Base-by-base conservation (phyloP, 805 yeast genomes). In the Candida maltosa region DNA sequence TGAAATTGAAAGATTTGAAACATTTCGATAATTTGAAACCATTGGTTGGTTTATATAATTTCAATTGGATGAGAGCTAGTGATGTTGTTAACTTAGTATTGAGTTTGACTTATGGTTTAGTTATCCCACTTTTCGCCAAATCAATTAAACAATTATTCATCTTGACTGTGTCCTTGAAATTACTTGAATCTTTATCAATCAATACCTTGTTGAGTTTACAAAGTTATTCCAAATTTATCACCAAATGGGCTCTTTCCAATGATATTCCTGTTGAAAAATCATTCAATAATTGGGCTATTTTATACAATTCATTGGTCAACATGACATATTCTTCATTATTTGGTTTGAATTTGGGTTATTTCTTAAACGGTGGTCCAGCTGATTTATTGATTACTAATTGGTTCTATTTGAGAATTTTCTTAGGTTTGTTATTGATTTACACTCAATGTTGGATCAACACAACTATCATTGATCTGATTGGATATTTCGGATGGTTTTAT, bases 401-500 rank as follows among this genome's bases (percentile, higher is more conserved):
- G 68, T 56, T 73, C 44, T 65, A 62, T 30, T 67, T 79, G 41
- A 57, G 83, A 37, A 45, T 74, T n/a, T 80, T 82, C 35, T 49
- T 80, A 31, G 91, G 91, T 8, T 41, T 60, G 1, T 54, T 76
- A 39, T 62, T 83, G 23, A 62, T 80, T 11, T 46, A 69, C 6
- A 64, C 85, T 19, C 94, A 85, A 48, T 52, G 72, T 12, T 78
- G 87, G 83, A 81, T 87, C 23, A 78, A 83, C 45, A 48, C 69
- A 16, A 83, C 87, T 20, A 83, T 84, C 24, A 70, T 78, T 44
- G 75, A 76, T 29, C 78, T 84, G 32, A 77, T 85, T 44, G 91
- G 91, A 2, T 83, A 82, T 41, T 83, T 80, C 57, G 93, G 94
- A n/a, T 85, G 93, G 93, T 85, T 84, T 49, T 85, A 81, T 55